Evolutionary conservation across 768 basidiomycete species (phyloP).

Genomic region (Sistotremastrum suecicum): DNA sequence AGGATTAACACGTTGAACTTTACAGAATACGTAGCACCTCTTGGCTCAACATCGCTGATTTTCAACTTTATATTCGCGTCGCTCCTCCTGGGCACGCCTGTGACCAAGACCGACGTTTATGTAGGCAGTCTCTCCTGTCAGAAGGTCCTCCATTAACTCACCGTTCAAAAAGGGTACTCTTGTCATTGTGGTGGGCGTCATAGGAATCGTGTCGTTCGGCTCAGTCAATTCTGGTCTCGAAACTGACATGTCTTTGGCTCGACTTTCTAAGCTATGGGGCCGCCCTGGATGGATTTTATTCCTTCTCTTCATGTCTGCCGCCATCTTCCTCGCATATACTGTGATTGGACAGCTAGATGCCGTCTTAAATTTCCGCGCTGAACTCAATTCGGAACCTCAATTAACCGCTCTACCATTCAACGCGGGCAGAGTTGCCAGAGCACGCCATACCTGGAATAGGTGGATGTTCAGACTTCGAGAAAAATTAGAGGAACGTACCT

Average conservation of each 20-base stretch:
- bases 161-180: conserved; percentile 49
- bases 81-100: conserved; percentile 74
- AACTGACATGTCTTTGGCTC: conserved; percentile 54
- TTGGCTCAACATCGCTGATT: conserved; percentile 85
- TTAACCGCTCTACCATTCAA: conserved; percentile 35
- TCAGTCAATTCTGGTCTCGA: conserved; percentile 72
- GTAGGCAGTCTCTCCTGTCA: conserved; percentile 24
- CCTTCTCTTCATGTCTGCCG: conserved; percentile 67
- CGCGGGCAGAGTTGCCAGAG: conserved; percentile 22
- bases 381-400: conserved; percentile 22
- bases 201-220: conserved; percentile 81
- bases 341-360: conserved; percentile 62
- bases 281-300: conserved; percentile 83
- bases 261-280: conserved; percentile 75
- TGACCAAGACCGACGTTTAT: conserved; percentile 72
- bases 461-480: conserved; percentile 41
- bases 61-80: conserved; percentile 96
- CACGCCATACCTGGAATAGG: conserved; percentile 28
- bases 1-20: conserved; percentile 9
- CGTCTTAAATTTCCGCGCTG: conserved; percentile 54
- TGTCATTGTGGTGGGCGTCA: conserved; percentile 68
- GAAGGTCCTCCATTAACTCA: background rate
- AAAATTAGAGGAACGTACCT: conserved; percentile 61
- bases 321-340: conserved; percentile 50
- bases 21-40: conserved; percentile 87